Evolutionary conservation across 345 rosid species (phyloP).

Genomic region (Hibiscus syriacus): DNA sequence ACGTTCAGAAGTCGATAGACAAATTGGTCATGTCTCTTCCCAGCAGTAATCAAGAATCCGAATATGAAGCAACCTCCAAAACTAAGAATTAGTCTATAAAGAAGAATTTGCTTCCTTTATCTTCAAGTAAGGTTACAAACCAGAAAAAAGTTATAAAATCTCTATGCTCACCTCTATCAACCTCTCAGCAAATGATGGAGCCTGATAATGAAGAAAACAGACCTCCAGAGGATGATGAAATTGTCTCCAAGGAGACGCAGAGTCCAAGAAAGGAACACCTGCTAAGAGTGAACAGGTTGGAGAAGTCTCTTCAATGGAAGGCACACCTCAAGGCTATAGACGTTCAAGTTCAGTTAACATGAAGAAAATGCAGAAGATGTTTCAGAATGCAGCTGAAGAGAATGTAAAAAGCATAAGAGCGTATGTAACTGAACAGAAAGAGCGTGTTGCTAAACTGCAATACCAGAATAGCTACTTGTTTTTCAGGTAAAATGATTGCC

Average conservation of each 20-base stretch:
- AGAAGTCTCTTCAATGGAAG: constrained; percentile 75
- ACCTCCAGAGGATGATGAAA: constrained; percentile 58
- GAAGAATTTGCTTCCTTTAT: constrained; percentile 76
- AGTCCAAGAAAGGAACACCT: constrained; percentile 69
- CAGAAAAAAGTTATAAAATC: constrained; percentile 65
- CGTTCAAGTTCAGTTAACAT: constrained; percentile 90
- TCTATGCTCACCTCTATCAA: constrained; percentile 85
- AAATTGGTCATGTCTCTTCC: constrained; percentile 96
- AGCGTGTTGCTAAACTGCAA: constrained; percentile 94
- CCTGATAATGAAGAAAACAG: constrained; percentile 61
- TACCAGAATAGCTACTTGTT: constrained; percentile 99
- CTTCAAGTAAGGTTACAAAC: constrained; percentile 66
- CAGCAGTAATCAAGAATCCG: constrained; percentile 33
- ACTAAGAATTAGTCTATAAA: constrained; percentile 66
- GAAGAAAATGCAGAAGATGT: constrained; percentile 98
- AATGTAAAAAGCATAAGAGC: constrained; percentile 92
- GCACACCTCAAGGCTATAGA: constrained; percentile 50
- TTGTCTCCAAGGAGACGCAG: constrained; percentile 34
- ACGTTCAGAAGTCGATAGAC: constrained; percentile 95
- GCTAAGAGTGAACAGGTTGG: constrained; percentile 75
- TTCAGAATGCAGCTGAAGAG: constrained; percentile 98
- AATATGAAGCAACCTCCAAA: constrained; percentile 49
- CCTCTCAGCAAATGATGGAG: constrained; percentile 69
- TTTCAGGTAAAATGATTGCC: constrained; percentile 54
- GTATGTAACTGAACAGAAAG: constrained; percentile 91